Evolutionary conservation across 345 rosid genomes (phyloP), one percentile per base, ranked within the genome.

Genomic region (Pugionium cornutum): DNA sequence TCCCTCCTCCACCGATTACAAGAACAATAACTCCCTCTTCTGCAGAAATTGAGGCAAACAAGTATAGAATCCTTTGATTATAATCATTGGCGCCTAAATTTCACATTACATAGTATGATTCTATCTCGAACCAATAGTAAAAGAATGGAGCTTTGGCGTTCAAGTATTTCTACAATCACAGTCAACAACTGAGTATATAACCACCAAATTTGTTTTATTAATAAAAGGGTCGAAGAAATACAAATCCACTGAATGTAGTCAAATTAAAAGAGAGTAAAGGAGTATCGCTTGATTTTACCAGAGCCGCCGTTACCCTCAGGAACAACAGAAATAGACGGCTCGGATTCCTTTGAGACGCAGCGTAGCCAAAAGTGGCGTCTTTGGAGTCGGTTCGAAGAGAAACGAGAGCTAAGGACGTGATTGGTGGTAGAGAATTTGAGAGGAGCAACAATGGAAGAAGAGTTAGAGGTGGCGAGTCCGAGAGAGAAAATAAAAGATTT

Each of bases 1-100:
- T 84, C 25, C 97, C 98, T 67, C 98, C 97, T 71, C 96, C 97
- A 53, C 98, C 98, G 55, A 92, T 85, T 53, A 92, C 97, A n/a
- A 89, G 81, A 61, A 87, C 97, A 58, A 68, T 78, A 66, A 82
- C 86, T 64, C 83, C 78, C 75, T 83, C 89, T 47, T 65, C 84
- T 79, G 81, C 81, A 77, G 49, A 53, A 48, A 40, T 8, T n/a
- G 41, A 7, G 43, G 62, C 58, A 50, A 25, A 37, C 40, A 7
- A 49, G 7, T 29, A 25, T 3, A 32, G 32, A 3, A 45, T 11
- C 4, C 9, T 7, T 7, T 6, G 42, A 4, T 10, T 11, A 50
- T n/a, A 49, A 40, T n/a, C 4, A 30, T 2, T 10, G 3, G 33
- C 1, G 58, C 5, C 3, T 63, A 7, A 28, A 5, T 42, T 51